Evolutionary conservation across 1,284 basidiomycete species (phyloP), one percentile per base, ranked within the genome.

Genomic region (Peniophora sp.): DNA sequence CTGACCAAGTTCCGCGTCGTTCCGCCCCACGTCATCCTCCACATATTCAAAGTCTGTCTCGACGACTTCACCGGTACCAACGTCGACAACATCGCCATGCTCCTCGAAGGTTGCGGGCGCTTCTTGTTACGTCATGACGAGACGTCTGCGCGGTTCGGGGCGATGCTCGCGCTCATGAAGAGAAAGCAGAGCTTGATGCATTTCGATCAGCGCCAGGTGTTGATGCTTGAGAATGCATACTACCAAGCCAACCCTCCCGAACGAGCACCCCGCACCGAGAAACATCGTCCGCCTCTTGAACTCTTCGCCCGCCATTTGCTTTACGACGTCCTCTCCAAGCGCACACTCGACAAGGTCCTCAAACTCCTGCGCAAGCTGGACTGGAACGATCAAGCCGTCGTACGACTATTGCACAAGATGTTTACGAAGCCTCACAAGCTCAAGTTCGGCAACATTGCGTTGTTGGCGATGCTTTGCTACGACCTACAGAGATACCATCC

Each of bases 231-330:
- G 68, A 99, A 99, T 64, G 97, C 97, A 0, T 99, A 98, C 67
- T 99, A 98, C 64, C 93, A 93, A 86, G 97, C 95, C 68, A 97
- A 99, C 62, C 97, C 97, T 2, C 97, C 97, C 0, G 94, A 98
- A 60, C 83, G 97, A 50, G 81, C 86, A 0, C 90, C 91, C 0
- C 79, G 86, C 36, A 79, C 90, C 59, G 84, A 88, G 54, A 95
- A 97, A 64, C 78, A 89, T 56, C 83, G 93, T n/a, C 76, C 86
- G 2, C 85, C 86, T 0, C 89, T 95, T 70, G 92, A 97, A 60
- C 79, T 91, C 34, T 99, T 97, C 70, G 90, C 98, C 57, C 86
- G 88, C 17, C 91, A 99, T 64, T 76, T 99, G 12, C 81, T 99
- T 51, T 93, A 90, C 64, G 88, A 99, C 60, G 87, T 96, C 23